These are phyloP conservation scores for Sanghuangporus weigelae DNA, from an alignment of 1,284 basidiomycete species.

Conservation along the genomic window DNA sequence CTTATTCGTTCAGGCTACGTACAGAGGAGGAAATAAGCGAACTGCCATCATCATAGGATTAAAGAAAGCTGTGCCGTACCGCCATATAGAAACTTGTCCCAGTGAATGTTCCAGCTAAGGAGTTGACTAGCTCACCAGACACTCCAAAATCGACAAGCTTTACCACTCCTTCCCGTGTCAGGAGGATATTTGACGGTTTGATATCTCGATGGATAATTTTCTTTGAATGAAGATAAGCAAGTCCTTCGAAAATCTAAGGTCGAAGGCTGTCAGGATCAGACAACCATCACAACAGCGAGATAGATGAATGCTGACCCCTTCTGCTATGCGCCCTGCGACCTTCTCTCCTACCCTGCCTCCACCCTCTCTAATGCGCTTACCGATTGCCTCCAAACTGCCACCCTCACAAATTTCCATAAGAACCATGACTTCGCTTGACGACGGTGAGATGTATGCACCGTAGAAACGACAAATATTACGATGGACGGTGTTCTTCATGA, in stretches of 20 bases:
- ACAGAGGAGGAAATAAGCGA: slow-evolving; percentile 14
- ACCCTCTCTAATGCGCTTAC: slow-evolving; percentile 79
- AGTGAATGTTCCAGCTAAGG: slow-evolving; percentile 91
- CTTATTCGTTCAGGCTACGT: slow-evolving; percentile 87
- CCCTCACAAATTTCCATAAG: slow-evolving; percentile 96
- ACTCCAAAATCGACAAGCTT: slow-evolving; percentile 97
- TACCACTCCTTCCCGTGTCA: slow-evolving; percentile 82
- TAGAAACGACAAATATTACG: slow-evolving; percentile 90
- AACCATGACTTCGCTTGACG: slow-evolving; percentile 90
- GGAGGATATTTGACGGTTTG: slow-evolving; percentile 93
- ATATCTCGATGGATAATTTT: slow-evolving; percentile 97
- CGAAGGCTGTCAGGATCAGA: slow-evolving; percentile 9
- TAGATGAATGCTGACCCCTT: slow-evolving; percentile 58
- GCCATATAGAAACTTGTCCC: slow-evolving; percentile 99
- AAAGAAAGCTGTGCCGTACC: slow-evolving; percentile 42
- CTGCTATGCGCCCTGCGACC: slow-evolving; percentile 87
- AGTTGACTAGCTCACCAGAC: slow-evolving; percentile 90
- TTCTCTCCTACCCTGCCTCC: slow-evolving; percentile 85
- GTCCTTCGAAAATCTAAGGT: slow-evolving; percentile 76
- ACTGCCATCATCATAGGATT: slow-evolving; percentile 1
- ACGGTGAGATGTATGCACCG: slow-evolving; percentile 92
- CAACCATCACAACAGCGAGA: slow-evolving; percentile 17
- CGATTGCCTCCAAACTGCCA: slow-evolving; percentile 80
- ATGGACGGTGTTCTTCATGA: slow-evolving; percentile 83
- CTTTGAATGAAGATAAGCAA: slow-evolving; percentile 87